phyloP scores from a whole-genome alignment of 257 asterid species.

The Solanum bukasovii region DNA sequence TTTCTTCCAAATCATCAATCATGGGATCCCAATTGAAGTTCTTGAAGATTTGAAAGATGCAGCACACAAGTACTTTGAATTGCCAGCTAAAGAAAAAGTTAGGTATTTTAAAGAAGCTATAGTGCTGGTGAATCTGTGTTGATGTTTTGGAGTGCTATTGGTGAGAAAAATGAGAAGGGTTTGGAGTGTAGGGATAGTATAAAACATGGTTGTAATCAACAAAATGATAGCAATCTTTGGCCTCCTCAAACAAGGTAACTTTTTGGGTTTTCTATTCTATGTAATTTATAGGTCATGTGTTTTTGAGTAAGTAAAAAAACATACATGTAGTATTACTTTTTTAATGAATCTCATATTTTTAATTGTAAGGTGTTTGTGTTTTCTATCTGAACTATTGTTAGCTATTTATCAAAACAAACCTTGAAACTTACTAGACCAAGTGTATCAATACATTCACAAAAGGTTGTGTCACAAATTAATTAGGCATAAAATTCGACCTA shows the following conservation, averaged over 20 bases:
- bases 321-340: too few species aligned
- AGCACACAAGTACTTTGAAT: slow-evolving; percentile 22
- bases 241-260: background rate
- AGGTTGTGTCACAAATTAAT: background rate
- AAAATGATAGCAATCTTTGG: background rate
- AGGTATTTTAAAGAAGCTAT: slow-evolving; percentile 28
- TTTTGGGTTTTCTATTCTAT: background rate
- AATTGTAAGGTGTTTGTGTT: too few species aligned
- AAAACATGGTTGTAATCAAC: slow-evolving; percentile 17
- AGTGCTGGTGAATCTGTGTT: slow-evolving; percentile 21
- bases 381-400: too few species aligned
- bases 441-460: background rate
- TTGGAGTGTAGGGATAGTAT: slow-evolving; percentile 51
- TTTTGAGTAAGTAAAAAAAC: too few species aligned
- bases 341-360: too few species aligned
- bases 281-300: background rate
- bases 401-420: background rate
- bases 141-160: slow-evolving; percentile 5
- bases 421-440: background rate
- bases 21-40: slow-evolving; percentile 38
- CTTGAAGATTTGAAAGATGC: slow-evolving; percentile 30
- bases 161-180: slow-evolving; percentile 20
- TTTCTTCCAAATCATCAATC: slow-evolving; percentile 47
- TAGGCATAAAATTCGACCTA: background rate
- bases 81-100: slow-evolving; percentile 36